Conservation (phyloP, 345 rosid genomes). For the Erucastrum elatum region DNA sequence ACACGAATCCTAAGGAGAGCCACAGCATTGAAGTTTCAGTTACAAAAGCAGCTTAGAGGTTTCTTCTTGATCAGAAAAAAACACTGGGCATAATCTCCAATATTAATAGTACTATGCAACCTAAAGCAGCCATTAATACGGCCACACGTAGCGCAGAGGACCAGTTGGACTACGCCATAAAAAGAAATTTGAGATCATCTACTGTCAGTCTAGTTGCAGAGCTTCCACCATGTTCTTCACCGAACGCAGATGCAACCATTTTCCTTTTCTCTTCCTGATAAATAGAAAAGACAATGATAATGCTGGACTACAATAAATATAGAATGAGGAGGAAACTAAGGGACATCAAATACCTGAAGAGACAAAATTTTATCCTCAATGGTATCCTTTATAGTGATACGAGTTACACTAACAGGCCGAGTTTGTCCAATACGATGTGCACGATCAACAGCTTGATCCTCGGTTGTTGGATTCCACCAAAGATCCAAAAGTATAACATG, state of each 20-base stretch:
- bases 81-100: background rate
- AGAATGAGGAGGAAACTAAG: background rate
- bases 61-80: conserved; percentile 26
- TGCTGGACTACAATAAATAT: background rate
- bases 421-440: conserved; percentile 98
- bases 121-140: background rate
- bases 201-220: conserved; percentile 63
- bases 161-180: conserved; percentile 37
- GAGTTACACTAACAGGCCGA: conserved; percentile 74
- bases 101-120: background rate
- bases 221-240: conserved; percentile 70
- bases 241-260: conserved; percentile 91
- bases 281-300: background rate
- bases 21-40: conserved; percentile 17
- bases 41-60: conserved; percentile 16
- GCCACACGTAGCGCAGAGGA: background rate
- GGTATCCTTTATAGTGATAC: conserved; percentile 70
- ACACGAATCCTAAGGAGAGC: conserved; percentile 12
- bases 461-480: conserved; percentile 95
- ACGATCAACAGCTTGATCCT: conserved; percentile 52
- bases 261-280: conserved; percentile 76
- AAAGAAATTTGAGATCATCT: conserved; percentile 68
- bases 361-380: conserved; percentile 80
- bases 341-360: conserved; percentile 50
- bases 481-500: conserved; percentile 89